Evolutionary conservation across 768 basidiomycete genomes (phyloP), one percentile per base, ranked within the genome.

Genomic region (Russula griseocarnosa): DNA sequence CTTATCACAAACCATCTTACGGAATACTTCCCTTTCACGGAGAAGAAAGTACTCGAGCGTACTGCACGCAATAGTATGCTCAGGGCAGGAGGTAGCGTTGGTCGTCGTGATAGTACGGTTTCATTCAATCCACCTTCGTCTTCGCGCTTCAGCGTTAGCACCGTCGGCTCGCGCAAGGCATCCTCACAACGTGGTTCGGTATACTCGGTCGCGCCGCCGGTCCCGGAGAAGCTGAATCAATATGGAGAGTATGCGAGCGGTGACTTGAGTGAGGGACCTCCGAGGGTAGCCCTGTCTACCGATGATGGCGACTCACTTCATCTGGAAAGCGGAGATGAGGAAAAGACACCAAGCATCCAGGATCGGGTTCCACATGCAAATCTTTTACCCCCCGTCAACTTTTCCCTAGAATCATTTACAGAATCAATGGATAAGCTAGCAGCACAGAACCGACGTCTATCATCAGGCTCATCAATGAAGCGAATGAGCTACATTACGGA

Each of bases 1-100:
- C 85, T 98, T 66, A 98, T 98, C 78, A 92, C 95, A 28, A 96
- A 81, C 8, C 95, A 98, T 72, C 76, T 98, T 56, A 86, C 89
- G 22, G 95, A 97, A 65, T 99, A 90, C 79, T 99, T 99, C 85
- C 97, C 97, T 1, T 82, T 83, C 67, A 87, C 93, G 4, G 94
- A 97, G 79, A 92, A 89, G 77, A 94, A 89, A 76, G 89, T 91
- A 42, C 78, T 99, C 46, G 84, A 90, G 73, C 87, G 94, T 56
- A 93, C 92, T 8, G 89, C 90, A 11, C 79, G 97, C 56, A 86
- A 97, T 72, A 94, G 92, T 71, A 92, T 97, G 83, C 83, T 95
- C 81, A 77, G 84, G 1, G 74, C 80, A 60, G 79, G 79, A 74
- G 79, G 83, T 54, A 72, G 75, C 9, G 55, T 73, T 68, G 76